Evolutionary conservation across 495 filamentous ascomycete species (phyloP).

Genomic region (Penicillium robsamsonii): DNA sequence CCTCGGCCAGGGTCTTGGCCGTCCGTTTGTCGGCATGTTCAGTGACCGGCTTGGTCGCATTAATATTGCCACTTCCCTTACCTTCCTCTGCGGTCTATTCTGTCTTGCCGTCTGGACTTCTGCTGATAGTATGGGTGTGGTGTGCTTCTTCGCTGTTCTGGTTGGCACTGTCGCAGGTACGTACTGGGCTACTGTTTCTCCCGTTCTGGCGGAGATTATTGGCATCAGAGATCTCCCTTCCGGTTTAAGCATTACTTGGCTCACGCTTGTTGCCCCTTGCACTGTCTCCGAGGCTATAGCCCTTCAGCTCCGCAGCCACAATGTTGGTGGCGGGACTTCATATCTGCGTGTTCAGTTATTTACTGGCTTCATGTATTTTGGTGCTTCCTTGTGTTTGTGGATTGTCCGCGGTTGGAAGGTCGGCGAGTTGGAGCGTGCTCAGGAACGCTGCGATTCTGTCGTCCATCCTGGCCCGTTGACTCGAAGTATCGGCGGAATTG

Average conservation of each 20-base stretch:
- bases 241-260: slow-evolving; percentile 73
- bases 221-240: slow-evolving; percentile 69
- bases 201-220: slow-evolving; percentile 76
- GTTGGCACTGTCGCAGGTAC: slow-evolving; percentile 69
- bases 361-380: slow-evolving; percentile 64
- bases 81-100: slow-evolving; percentile 62
- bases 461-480: slow-evolving; percentile 16
- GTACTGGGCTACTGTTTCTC: slow-evolving; percentile 68
- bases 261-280: slow-evolving; percentile 66
- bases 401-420: slow-evolving; percentile 58
- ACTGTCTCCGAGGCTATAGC: slow-evolving; percentile 76
- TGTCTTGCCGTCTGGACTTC: slow-evolving; percentile 74
- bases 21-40: slow-evolving; percentile 70
- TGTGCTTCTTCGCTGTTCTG: slow-evolving; percentile 70
- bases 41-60: slow-evolving; percentile 71
- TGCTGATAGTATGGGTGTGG: slow-evolving; percentile 60
- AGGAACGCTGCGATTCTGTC: slow-evolving; percentile 18
- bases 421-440: slow-evolving; percentile 47
- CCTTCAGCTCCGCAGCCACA: slow-evolving; percentile 56
- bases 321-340: slow-evolving; percentile 32
- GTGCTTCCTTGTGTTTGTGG: slow-evolving; percentile 51
- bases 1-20: slow-evolving; percentile 64
- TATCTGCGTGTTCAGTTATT: slow-evolving; percentile 67
- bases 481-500: not conserved
- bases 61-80: slow-evolving; percentile 66